phyloP scores from a whole-genome alignment of 805 yeast species.

The Kazachstania psychrophila region DNA sequence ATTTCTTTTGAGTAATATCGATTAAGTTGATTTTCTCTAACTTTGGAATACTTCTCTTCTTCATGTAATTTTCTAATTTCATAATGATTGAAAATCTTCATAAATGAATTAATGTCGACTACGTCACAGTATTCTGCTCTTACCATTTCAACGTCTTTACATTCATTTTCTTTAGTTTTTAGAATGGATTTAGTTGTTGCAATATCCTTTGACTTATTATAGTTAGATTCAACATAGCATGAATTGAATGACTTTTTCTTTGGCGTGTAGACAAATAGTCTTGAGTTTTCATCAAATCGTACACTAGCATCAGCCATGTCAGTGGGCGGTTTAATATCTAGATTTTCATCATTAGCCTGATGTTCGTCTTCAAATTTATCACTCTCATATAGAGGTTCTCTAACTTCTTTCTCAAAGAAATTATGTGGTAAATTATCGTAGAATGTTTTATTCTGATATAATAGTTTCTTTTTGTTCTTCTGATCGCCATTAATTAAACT shows the following conservation, averaged over 20 bases:
- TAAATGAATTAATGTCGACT: constrained; percentile 31
- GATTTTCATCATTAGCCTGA: not conserved
- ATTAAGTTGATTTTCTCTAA: constrained; percentile 33
- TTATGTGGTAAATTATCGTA: constrained; percentile 10
- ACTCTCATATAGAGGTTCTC: not conserved
- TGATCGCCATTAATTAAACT: constrained; percentile 5
- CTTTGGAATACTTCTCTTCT: constrained; percentile 27
- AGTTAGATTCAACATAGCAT: not conserved
- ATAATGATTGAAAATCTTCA: constrained; percentile 30
- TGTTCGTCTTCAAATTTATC: not conserved
- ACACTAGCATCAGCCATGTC: constrained; percentile 1
- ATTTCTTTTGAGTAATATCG: constrained; percentile 11
- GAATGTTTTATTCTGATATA: constrained; percentile 12
- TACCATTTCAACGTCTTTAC: constrained; percentile 29
- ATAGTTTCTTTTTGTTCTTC: constrained; percentile 2
- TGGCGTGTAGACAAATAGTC: constrained; percentile 6
- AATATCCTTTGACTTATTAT: not conserved
- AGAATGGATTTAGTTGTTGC: constrained; percentile 29
- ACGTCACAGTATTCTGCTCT: constrained; percentile 34
- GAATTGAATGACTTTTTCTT: not conserved
- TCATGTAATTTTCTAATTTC: constrained; percentile 30
- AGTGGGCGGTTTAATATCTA: not conserved
- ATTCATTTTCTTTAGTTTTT: constrained; percentile 30
- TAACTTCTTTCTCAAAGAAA: constrained; percentile 1
- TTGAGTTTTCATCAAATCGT: constrained; percentile 5